Evolutionary conservation across 352 stramenopile species (phyloP).

Genomic region (Lagenidium giganteum): DNA sequence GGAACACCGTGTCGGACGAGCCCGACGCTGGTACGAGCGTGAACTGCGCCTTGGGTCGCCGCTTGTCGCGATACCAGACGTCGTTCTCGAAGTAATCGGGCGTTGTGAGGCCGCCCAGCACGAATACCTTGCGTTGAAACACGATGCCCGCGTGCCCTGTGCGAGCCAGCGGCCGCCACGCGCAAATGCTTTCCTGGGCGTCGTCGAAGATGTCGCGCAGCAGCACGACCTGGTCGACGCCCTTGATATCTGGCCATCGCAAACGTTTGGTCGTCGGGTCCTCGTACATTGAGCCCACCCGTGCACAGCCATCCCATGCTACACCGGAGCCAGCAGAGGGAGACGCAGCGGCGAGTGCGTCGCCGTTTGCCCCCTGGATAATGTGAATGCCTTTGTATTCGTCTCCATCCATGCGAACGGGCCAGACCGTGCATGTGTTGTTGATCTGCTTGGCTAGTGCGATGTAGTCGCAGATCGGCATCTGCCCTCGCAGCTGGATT

Average conservation of each 20-base stretch:
- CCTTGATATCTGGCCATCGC: slow-evolving; percentile 55
- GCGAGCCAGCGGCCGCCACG: slow-evolving; percentile 48
- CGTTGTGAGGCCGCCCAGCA: slow-evolving; percentile 60
- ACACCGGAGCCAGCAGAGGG: slow-evolving; percentile 7
- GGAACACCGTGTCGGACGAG: slow-evolving; percentile 77
- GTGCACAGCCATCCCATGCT: slow-evolving; percentile 56
- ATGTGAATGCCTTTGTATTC: slow-evolving; percentile 34
- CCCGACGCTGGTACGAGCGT: slow-evolving; percentile 36
- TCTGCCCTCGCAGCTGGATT: slow-evolving; percentile 36
- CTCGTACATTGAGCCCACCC: slow-evolving; percentile 32
- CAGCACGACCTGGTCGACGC: slow-evolving; percentile 56
- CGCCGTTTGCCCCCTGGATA: slow-evolving; percentile 27
- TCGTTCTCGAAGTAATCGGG: slow-evolving; percentile 77
- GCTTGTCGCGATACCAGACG: slow-evolving; percentile 80
- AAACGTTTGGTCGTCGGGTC: slow-evolving; percentile 36
- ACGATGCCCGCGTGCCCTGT: slow-evolving; percentile 58
- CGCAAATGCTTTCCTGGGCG: slow-evolving; percentile 58
- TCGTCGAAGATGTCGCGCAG: slow-evolving; percentile 62
- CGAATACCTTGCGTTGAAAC: slow-evolving; percentile 75
- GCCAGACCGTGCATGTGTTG: slow-evolving; percentile 39
- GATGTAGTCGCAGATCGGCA: slow-evolving; percentile 74
- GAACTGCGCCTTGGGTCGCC: slow-evolving; percentile 46
- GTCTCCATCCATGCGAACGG: slow-evolving; percentile 38
- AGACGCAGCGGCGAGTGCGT: not conserved
- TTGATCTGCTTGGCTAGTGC: slow-evolving; percentile 53